Evolutionary conservation across 2,329 filamentous ascomycete species (phyloP).

Genomic region (Alternaria metachromatica): DNA sequence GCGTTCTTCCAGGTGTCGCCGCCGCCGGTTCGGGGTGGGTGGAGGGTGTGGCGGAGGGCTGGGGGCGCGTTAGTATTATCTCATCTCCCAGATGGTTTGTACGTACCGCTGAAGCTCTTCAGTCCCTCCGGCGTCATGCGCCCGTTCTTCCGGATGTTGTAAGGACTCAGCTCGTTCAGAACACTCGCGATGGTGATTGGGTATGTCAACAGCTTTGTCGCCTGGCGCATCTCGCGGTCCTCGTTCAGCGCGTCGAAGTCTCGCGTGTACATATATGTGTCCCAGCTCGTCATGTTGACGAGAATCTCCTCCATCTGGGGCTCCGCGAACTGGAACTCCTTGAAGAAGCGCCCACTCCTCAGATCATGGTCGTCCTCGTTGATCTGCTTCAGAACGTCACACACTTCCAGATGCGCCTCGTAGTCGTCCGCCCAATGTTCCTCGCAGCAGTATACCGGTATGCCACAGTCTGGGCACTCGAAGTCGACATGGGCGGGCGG

Average conservation of each 20-base stretch:
- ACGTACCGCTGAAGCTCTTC: slow-evolving; percentile 89
- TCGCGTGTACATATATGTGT: slow-evolving; percentile 92
- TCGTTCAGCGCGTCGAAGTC: slow-evolving; percentile 91
- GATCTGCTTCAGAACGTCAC: slow-evolving; percentile 87
- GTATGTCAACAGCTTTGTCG: slow-evolving; percentile 91
- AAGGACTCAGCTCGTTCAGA: slow-evolving; percentile 92
- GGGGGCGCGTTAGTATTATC: slow-evolving; percentile 17
- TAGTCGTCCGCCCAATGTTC: slow-evolving; percentile 97
- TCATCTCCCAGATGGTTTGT: too few species aligned
- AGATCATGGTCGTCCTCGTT: slow-evolving; percentile 99
- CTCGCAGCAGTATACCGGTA: slow-evolving; percentile 92
- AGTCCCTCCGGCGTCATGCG: slow-evolving; percentile 86
- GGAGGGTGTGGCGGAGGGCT: slow-evolving; percentile 92
- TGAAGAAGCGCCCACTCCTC: slow-evolving; percentile 86
- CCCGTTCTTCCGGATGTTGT: slow-evolving; percentile 76
- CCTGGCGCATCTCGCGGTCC: slow-evolving; percentile 89
- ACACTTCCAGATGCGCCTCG: slow-evolving; percentile 89
- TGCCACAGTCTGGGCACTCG: slow-evolving; percentile 94
- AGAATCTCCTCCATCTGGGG: slow-evolving; percentile 89
- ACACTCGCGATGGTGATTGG: slow-evolving; percentile 90
- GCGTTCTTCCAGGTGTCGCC: slow-evolving; percentile 78
- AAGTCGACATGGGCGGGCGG: slow-evolving; percentile 86
- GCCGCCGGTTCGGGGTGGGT: slow-evolving; percentile 81
- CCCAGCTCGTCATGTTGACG: slow-evolving; percentile 98
- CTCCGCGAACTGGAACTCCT: slow-evolving; percentile 90